Percentiles rank a stretch among this genome's conserved stretches.
Evolutionary conservation across 768 basidiomycete genomes (phyloP).

Genomic region (Ramaria sp.): DNA sequence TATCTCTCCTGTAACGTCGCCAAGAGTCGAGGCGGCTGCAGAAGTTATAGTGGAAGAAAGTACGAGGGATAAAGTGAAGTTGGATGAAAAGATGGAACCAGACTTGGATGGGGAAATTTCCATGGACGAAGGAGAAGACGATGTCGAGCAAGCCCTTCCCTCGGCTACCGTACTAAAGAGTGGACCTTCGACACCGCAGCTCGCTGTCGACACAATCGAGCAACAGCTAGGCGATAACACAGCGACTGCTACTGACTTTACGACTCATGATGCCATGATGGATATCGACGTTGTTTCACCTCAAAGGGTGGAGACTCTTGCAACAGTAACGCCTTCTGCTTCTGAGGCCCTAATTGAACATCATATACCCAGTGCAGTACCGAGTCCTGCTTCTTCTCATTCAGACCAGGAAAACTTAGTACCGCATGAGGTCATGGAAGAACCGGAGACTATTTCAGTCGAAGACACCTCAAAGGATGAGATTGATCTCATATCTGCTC

Average conservation of each 20-base stretch:
- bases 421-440: neutral
- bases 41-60: neutral
- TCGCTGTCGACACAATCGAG: neutral
- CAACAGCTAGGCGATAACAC: neutral
- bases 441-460: neutral
- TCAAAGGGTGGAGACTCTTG: neutral
- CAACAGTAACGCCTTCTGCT: neutral
- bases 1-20: neutral
- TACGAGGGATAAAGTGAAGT: neutral
- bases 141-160: neutral
- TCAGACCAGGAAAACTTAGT: neutral
- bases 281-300: neutral
- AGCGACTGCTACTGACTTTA: neutral
- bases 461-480: slow-evolving; percentile 1
- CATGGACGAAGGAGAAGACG: neutral
- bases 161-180: neutral
- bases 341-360: neutral
- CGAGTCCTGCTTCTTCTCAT: too few relatives aligned
- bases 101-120: neutral
- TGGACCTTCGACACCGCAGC: neutral
- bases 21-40: neutral
- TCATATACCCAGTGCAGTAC: neutral
- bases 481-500: neutral
- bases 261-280: neutral
- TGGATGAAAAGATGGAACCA: neutral